Evolutionary conservation across 2,329 filamentous ascomycete species (phyloP).

Genomic region (Talaromyces pinophilus): DNA sequence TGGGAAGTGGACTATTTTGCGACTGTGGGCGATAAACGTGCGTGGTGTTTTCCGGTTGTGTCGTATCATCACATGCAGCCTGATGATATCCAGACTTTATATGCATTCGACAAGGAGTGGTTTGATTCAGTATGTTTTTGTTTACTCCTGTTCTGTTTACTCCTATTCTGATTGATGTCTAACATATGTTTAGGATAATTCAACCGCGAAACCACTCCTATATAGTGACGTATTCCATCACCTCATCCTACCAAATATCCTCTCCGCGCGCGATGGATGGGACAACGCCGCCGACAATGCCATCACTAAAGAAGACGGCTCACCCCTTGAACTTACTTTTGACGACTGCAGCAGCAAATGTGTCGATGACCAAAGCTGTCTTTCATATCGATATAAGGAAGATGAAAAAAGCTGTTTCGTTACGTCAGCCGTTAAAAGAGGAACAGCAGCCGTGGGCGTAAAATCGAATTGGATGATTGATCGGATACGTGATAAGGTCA

Average conservation of each 20-base stretch:
- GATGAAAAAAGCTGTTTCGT: slow-evolving; percentile 31
- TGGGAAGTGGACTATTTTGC: slow-evolving; percentile 48
- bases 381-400: slow-evolving; percentile 30
- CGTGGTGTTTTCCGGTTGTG: slow-evolving; percentile 54
- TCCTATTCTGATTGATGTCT: not conserved
- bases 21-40: slow-evolving; percentile 40
- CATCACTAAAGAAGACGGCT: slow-evolving; percentile 26
- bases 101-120: slow-evolving; percentile 51
- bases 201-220: slow-evolving; percentile 29
- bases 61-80: slow-evolving; percentile 53
- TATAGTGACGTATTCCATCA: slow-evolving; percentile 42
- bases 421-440: slow-evolving; percentile 33
- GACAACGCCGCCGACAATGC: slow-evolving; percentile 38
- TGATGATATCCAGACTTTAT: slow-evolving; percentile 46
- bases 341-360: slow-evolving; percentile 37
- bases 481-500: slow-evolving; percentile 27
- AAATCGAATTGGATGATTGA: slow-evolving; percentile 36
- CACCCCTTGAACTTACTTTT: slow-evolving; percentile 24
- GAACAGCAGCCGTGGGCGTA: slow-evolving; percentile 26
- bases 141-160: too few relatives aligned
- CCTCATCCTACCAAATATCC: slow-evolving; percentile 37
- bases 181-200: not conserved
- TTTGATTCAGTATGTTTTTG: slow-evolving; percentile 59
- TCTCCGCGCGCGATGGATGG: slow-evolving; percentile 33
- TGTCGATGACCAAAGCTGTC: slow-evolving; percentile 29